phyloP scores from a whole-genome alignment of 2,329 filamentous ascomycete species.

The Alternaria solani region DNA sequence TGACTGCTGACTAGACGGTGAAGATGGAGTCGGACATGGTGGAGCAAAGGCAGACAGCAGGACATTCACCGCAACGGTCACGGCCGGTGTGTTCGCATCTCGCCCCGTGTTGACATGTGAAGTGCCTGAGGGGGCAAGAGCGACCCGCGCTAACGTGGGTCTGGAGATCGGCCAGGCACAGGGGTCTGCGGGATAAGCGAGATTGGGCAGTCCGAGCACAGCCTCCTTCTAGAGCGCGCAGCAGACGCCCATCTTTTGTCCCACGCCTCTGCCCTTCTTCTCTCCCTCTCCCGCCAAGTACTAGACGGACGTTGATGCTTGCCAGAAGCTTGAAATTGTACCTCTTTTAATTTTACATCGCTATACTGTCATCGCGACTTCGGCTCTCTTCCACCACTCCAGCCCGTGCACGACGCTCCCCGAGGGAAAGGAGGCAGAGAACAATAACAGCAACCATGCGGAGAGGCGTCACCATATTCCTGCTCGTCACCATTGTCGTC shows the following conservation, averaged over 20 bases:
- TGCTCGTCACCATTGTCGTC: constrained; percentile 70
- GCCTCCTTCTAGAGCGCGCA: constrained; percentile 24
- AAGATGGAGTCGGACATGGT: constrained; percentile 7
- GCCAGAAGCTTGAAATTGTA: constrained; percentile 21
- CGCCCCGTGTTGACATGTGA: constrained; percentile 20
- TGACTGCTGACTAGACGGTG: background rate
- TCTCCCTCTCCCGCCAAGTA: constrained; percentile 21
- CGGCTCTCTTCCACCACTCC: constrained; percentile 9
- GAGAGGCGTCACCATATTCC: constrained; percentile 67
- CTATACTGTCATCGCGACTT: constrained; percentile 5
- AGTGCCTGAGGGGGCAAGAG: constrained; percentile 1
- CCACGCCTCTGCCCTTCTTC: constrained; percentile 19
- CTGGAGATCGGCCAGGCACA: background rate
- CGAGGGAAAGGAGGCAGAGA: constrained; percentile 34
- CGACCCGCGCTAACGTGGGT: background rate
- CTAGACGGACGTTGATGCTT: constrained; percentile 21
- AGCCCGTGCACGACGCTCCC: constrained; percentile 6
- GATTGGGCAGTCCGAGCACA: constrained; percentile 30
- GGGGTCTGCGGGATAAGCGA: constrained; percentile 20
- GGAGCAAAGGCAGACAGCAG: background rate
- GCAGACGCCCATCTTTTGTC: constrained; percentile 21
- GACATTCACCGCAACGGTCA: background rate
- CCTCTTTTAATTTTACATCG: constrained; percentile 20
- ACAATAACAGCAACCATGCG: constrained; percentile 59
- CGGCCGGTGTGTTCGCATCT: constrained; percentile 1